Percentiles rank a stretch among this genome's conserved stretches.
Evolutionary conservation across 129 eudicot species (phyloP).

Genomic region (carrot (Daucus carota)): DNA sequence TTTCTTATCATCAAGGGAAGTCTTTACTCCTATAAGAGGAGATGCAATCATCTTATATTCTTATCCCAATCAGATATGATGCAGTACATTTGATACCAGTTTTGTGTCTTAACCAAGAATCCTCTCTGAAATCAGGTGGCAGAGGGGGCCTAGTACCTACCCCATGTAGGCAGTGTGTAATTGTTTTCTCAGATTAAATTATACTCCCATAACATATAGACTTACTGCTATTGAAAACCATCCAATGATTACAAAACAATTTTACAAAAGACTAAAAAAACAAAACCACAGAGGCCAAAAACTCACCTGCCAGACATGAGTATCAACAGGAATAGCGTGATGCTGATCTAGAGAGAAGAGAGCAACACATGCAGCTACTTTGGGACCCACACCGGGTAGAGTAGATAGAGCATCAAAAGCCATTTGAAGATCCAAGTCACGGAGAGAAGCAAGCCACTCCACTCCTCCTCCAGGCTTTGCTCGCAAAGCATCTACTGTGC

Average conservation of each 20-base stretch:
- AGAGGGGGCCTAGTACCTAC: not conserved
- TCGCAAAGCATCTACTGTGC: slow-evolving; percentile 66
- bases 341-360: slow-evolving; percentile 92
- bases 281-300: not conserved
- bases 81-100: not conserved
- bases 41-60: not conserved
- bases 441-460: slow-evolving; percentile 75
- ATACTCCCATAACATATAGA: not conserved
- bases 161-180: not conserved
- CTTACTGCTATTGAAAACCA: not conserved
- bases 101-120: not conserved
- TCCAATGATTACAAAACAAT: not conserved
- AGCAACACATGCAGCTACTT: slow-evolving; percentile 96
- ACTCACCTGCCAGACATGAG: slow-evolving; percentile 96
- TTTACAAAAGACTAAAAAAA: not conserved
- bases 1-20: not conserved
- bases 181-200: not conserved
- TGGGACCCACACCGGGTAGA: slow-evolving; percentile 97
- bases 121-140: not conserved
- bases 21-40: not conserved
- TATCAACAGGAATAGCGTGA: slow-evolving; percentile 95
- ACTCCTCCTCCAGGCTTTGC: slow-evolving; percentile 84
- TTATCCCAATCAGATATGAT: not conserved
- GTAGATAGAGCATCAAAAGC: slow-evolving; percentile 57
- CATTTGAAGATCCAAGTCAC: slow-evolving; percentile 57